phyloP scores from a whole-genome alignment of 345 rosid species.

The Eucalyptus viminalis region DNA sequence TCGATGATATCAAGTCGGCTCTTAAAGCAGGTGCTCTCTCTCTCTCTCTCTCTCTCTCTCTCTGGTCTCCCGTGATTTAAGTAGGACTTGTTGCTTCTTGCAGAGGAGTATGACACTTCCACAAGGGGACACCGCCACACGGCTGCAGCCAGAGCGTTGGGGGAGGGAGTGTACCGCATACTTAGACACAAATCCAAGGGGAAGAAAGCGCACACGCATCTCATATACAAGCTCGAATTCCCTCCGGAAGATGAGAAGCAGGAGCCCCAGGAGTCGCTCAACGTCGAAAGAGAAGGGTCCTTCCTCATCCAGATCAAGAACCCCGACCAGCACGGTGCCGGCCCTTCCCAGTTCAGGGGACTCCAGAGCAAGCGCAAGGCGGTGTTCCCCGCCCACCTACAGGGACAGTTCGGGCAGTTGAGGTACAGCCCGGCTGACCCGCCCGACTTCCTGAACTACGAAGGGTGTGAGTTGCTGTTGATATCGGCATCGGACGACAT shows the following conservation, averaged over 20 bases:
- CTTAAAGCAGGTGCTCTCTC: conserved; percentile 36
- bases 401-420: conserved; percentile 36
- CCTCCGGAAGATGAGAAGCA: conserved; percentile 20
- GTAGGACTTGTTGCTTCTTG: not conserved
- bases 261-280: conserved; percentile 55
- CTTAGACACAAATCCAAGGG: conserved; percentile 35
- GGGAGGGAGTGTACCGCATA: conserved; percentile 72
- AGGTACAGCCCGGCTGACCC: conserved; percentile 50
- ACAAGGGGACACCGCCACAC: conserved; percentile 47
- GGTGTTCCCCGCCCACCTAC: conserved; percentile 54
- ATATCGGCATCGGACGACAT: conserved; percentile 60
- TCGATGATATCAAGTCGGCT: conserved; percentile 40
- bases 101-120: conserved; percentile 61
- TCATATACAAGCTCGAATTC: conserved; percentile 61
- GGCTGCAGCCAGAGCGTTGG: conserved; percentile 41
- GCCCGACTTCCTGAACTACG: conserved; percentile 53
- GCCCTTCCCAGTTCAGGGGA: conserved; percentile 24
- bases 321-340: conserved; percentile 21
- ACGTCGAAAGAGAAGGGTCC: conserved; percentile 58
- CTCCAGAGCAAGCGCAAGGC: conserved; percentile 53
- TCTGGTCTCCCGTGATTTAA: not conserved
- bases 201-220: conserved; percentile 33
- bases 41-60: not conserved
- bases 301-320: conserved; percentile 62
- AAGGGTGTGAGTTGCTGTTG: conserved; percentile 69